Conservation (phyloP, 2,329 filamentous ascomycete species). For the Chaetomium sp. region DNA sequence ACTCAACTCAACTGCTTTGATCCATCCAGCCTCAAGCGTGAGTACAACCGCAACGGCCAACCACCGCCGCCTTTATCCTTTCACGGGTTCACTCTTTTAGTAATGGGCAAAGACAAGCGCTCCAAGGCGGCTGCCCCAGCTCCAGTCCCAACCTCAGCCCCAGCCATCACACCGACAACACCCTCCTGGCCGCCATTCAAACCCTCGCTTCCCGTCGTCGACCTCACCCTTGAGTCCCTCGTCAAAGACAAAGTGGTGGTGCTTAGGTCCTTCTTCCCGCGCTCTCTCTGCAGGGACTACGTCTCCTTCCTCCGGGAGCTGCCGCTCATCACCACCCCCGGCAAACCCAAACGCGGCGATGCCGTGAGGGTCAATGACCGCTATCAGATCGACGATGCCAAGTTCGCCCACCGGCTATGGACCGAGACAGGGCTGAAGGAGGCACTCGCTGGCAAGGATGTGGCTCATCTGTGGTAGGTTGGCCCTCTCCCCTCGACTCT, state of each 20-base stretch:
- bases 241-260: slow-evolving; percentile 68
- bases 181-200: slow-evolving; percentile 50
- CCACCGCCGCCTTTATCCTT: not conserved
- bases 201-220: slow-evolving; percentile 66
- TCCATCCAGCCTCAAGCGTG: not conserved
- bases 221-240: slow-evolving; percentile 62
- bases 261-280: slow-evolving; percentile 73
- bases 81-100: not conserved
- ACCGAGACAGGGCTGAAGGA: slow-evolving; percentile 72
- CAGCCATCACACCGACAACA: slow-evolving; percentile 2
- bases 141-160: not conserved
- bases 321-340: slow-evolving; percentile 75
- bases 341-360: slow-evolving; percentile 75
- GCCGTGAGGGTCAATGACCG: slow-evolving; percentile 87
- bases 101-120: slow-evolving; percentile 35
- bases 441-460: slow-evolving; percentile 49
- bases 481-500: not conserved
- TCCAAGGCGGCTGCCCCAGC: slow-evolving; percentile 22
- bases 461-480: slow-evolving; percentile 49
- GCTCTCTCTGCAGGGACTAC: slow-evolving; percentile 73
- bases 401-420: slow-evolving; percentile 78
- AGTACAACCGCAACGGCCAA: not conserved
- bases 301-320: slow-evolving; percentile 70
- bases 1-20: not conserved
- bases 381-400: slow-evolving; percentile 76